These are phyloP conservation scores for Exophiala xenobiotica DNA, from an alignment of 2,329 filamentous ascomycete species.

Conservation along the genomic window DNA sequence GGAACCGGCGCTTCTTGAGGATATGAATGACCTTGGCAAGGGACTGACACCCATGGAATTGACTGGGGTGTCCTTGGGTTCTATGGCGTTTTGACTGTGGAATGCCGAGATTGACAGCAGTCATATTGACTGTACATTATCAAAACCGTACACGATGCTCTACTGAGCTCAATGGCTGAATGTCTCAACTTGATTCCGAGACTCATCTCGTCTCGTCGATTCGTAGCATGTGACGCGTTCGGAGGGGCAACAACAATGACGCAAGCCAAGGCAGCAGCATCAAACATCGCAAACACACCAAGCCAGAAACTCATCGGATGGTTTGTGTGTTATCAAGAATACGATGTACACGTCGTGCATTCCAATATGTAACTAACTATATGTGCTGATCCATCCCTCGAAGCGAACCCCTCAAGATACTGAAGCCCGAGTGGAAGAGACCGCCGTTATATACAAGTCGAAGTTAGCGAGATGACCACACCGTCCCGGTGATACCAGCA, in stretches of 20 bases:
- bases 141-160: neutral
- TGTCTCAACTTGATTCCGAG: neutral
- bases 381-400: too few relatives aligned
- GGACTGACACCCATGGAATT: conserved; percentile 3
- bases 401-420: too few relatives aligned
- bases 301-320: too few relatives aligned
- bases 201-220: neutral
- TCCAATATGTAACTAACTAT: too few relatives aligned
- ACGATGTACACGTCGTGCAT: too few relatives aligned
- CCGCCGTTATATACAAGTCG: too few relatives aligned
- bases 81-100: conserved; percentile 7
- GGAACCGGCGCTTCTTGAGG: conserved; percentile 51
- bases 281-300: conserved; percentile 20
- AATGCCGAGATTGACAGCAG: too few relatives aligned
- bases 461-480: too few relatives aligned
- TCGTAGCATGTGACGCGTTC: conserved; percentile 22
- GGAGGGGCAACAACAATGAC: conserved; percentile 16
- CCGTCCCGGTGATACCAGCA: too few relatives aligned
- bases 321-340: too few relatives aligned
- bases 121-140: neutral
- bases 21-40: conserved; percentile 55
- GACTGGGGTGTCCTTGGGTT: conserved; percentile 1
- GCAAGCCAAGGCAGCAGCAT: conserved; percentile 6
- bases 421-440: too few relatives aligned
- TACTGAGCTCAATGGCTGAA: too few relatives aligned